Evolutionary conservation across 2,329 filamentous ascomycete genomes (phyloP).

Genomic region (Zymoseptoria pseudotritici): DNA sequence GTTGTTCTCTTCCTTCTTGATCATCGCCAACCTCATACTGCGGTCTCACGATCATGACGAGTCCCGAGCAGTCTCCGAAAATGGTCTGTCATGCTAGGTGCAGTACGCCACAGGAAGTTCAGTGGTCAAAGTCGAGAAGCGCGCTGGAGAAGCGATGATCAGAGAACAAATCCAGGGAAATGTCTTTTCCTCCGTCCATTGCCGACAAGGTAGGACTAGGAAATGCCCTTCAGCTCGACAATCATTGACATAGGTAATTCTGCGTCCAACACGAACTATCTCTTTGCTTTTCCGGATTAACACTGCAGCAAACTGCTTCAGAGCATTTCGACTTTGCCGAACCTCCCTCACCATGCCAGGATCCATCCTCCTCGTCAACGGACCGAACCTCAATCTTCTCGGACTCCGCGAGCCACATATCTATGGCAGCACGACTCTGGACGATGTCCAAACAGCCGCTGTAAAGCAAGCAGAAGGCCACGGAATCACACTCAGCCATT

Average conservation of each 20-base stretch:
- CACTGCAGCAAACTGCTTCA: neutral
- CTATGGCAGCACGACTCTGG: constrained; percentile 63
- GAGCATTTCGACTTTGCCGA: neutral
- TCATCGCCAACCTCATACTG: neutral
- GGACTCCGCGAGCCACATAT: constrained; percentile 66
- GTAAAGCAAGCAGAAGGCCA: constrained; percentile 44
- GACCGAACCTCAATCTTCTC: constrained; percentile 76
- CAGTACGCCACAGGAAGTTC: neutral
- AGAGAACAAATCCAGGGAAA: neutral
- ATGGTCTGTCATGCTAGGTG: neutral
- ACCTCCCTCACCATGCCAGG: constrained; percentile 3
- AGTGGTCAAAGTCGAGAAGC: neutral
- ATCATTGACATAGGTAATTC: neutral
- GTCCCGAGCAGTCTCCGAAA: neutral
- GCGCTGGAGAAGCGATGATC: neutral
- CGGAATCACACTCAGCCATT: constrained; percentile 47
- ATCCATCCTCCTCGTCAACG: constrained; percentile 20
- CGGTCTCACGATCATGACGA: neutral
- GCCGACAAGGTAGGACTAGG: neutral
- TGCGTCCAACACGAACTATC: neutral
- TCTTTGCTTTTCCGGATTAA: neutral
- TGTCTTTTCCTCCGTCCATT: neutral
- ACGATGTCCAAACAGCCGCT: constrained; percentile 50
- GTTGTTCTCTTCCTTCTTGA: neutral
- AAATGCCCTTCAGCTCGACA: neutral